phyloP scores from a whole-genome alignment of 495 filamentous ascomycete genomes.

The Penicillium fimorum region DNA sequence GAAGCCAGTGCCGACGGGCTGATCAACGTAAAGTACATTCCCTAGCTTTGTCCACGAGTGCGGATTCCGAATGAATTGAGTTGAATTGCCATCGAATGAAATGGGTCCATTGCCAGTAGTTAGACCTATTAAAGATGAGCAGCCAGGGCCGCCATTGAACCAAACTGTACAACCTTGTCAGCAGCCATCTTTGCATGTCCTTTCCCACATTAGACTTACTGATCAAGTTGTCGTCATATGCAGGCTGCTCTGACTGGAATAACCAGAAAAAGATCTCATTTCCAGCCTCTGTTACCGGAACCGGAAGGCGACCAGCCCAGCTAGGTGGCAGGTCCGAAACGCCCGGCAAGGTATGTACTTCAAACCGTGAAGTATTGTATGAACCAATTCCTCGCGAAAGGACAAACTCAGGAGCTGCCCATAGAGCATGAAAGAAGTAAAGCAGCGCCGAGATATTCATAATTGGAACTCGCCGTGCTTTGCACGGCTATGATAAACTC shows the following conservation, averaged over 20 bases:
- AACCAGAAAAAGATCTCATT: conserved; percentile 47
- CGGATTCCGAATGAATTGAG: conserved; percentile 27
- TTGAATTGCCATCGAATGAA: conserved; percentile 30
- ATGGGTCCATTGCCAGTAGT: conserved; percentile 32
- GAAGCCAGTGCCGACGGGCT: conserved; percentile 42
- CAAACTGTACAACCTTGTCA: conserved; percentile 43
- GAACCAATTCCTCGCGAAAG: conserved; percentile 4
- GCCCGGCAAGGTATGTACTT: conserved; percentile 32
- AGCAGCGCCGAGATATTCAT: conserved; percentile 25
- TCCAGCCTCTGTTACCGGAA: conserved; percentile 30
- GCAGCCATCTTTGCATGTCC: background rate
- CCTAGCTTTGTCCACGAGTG: conserved; percentile 42
- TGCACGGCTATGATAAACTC: background rate
- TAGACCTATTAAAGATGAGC: conserved; percentile 65
- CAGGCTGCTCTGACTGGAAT: conserved; percentile 33
- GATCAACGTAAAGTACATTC: conserved; percentile 44
- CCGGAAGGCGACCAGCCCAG: conserved; percentile 42
- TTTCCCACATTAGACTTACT: conserved; percentile 20
- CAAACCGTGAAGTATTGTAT: conserved; percentile 22
- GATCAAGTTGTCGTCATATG: conserved; percentile 38
- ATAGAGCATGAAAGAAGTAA: conserved; percentile 24
- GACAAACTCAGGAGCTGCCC: conserved; percentile 13
- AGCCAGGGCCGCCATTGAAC: conserved; percentile 70
- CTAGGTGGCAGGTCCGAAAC: conserved; percentile 32
- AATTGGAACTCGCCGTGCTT: background rate